Evolutionary conservation across 352 stramenopile species (phyloP), one percentile per base, ranked within the genome.

Genomic region (Peronospora farinosa): DNA sequence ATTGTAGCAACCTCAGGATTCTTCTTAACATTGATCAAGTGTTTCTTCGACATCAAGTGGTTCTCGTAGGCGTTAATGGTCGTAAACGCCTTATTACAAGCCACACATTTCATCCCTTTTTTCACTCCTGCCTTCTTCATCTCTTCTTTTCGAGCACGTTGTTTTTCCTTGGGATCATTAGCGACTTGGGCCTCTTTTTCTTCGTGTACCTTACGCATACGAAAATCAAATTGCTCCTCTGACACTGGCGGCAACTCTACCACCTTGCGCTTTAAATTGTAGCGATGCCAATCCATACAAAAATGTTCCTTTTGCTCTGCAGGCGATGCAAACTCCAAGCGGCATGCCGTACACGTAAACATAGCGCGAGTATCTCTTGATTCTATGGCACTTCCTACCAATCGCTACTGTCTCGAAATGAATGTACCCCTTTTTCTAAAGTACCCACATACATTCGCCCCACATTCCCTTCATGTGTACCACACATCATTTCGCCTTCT

Each of bases 201-300:
- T 38, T 74, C 63, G 35, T 73, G 52, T 52, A 88, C 69, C 52
- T 84, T 85, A 32, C 75, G 68, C 75, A 92, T 93, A 44, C 84
- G 78, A 49, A 74, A 53, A 31, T 88, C 69, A 60, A 93, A 95
- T 60, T 92, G 80, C 44, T 81, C 63, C 60, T 97, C 77, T 15
- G 85, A 86, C 50, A 99, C 75, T 17, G 96, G 79, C 38, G 83
- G 76, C 53, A 99, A 72, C 49, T 90, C 84, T 41, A 95, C 89
- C 41, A 98, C 92, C 57, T 98, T 97, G 55, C 96, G 92, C 84
- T 98, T 98, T 36, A 99, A 83, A 51, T 95, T 95, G 68, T 95
- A 95, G 47, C 83, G 91, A 66, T 99, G 96, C 95, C 95, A 98
- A 65, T 98, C 95, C 53, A 86, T 88, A 65, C 96, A 97, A 71